Evolutionary conservation across 352 stramenopile species (phyloP).

Genomic region (Pythium utonaiense): DNA sequence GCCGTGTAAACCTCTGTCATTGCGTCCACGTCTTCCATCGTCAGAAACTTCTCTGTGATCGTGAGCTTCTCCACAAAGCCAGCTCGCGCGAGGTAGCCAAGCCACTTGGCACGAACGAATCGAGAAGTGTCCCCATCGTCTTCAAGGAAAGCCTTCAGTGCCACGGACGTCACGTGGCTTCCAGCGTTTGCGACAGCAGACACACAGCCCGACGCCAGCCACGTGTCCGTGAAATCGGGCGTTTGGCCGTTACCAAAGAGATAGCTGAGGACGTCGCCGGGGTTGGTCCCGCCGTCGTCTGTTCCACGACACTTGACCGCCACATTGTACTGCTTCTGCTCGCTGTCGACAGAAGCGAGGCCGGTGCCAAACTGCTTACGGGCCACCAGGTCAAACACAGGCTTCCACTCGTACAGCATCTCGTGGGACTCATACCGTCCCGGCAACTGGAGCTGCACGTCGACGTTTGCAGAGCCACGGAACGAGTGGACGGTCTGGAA

Average conservation of each 20-base stretch:
- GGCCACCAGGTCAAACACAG: neutral
- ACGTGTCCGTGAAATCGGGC: neutral
- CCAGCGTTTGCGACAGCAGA: conserved; percentile 7
- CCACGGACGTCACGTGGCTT: conserved; percentile 5
- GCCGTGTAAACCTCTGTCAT: conserved; percentile 4
- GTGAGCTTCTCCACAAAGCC: conserved; percentile 3
- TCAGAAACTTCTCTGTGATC: conserved; percentile 2
- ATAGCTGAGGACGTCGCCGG: neutral
- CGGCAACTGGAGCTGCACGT: neutral
- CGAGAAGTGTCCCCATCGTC: neutral
- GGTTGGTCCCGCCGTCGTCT: neutral
- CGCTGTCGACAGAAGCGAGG: neutral
- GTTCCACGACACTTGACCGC: neutral
- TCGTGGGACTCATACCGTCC: neutral
- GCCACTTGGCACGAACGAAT: conserved; percentile 11
- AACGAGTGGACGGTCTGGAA: conserved; percentile 1
- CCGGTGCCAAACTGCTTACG: neutral
- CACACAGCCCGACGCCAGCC: conserved; percentile 1
- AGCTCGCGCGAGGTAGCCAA: conserved; percentile 2
- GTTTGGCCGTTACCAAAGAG: neutral
- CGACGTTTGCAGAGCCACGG: neutral
- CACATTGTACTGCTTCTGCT: neutral
- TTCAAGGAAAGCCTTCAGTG: neutral
- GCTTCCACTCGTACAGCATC: conserved; percentile 5
- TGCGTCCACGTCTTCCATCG: conserved; percentile 6